These are phyloP conservation scores for Taiozyma onychis DNA, from an alignment of 1,139 yeast species.

Conservation along the genomic window DNA sequence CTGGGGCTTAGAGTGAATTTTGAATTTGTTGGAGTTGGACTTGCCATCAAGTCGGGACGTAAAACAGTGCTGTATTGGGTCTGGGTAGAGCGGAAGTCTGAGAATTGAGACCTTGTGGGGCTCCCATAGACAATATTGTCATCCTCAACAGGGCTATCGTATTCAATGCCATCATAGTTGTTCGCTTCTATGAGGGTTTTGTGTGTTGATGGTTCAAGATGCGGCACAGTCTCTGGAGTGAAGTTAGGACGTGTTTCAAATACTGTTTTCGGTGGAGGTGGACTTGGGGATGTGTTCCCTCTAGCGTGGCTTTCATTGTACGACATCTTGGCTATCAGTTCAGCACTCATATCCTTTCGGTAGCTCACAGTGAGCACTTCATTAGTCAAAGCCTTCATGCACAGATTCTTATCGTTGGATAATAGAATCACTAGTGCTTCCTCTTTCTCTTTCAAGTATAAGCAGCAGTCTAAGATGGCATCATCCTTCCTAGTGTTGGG, in stretches of 20 bases:
- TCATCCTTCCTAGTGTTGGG: conserved; percentile 56
- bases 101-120: not conserved
- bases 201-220: not conserved
- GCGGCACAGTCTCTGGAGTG: not conserved
- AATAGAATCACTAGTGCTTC: conserved; percentile 53
- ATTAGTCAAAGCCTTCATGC: conserved; percentile 69
- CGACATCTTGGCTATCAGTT: conserved; percentile 47
- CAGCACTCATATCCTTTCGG: conserved; percentile 53
- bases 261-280: not conserved
- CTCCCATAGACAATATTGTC: not conserved
- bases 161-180: not conserved
- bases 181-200: not conserved
- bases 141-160: not conserved
- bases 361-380: conserved; percentile 64
- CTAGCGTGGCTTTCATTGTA: conserved; percentile 31
- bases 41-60: not conserved
- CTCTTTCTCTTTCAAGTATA: conserved; percentile 45
- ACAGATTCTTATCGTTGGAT: conserved; percentile 80
- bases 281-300: not conserved
- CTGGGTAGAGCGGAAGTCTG: not conserved
- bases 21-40: not conserved
- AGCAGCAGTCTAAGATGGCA: conserved; percentile 79
- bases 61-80: not conserved
- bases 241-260: not conserved
- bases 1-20: no score